Evolutionary conservation across 345 rosid genomes (phyloP).

Genomic region (Adansonia digitata): DNA sequence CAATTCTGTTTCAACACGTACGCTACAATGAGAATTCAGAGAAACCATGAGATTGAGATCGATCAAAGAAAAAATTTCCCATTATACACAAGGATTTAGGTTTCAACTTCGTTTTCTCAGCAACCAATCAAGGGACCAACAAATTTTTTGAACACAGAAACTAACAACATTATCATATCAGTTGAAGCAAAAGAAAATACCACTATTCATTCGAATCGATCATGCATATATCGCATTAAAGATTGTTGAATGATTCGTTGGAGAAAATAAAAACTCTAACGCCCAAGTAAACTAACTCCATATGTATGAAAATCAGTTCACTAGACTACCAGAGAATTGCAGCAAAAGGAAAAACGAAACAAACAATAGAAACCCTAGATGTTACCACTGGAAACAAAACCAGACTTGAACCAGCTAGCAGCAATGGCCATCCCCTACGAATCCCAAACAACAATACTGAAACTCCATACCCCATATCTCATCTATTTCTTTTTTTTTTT

Average conservation of each 20-base stretch:
- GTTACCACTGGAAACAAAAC: background rate
- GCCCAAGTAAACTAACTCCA: too few relatives aligned
- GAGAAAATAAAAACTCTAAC: too few relatives aligned
- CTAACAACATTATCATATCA: background rate
- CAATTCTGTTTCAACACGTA: too few relatives aligned
- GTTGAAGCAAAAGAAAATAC: background rate
- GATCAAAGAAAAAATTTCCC: background rate
- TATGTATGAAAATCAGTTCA: too few relatives aligned
- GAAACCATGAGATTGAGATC: too few relatives aligned
- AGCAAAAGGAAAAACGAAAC: background rate
- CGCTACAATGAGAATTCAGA: too few relatives aligned
- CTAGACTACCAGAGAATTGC: background rate
- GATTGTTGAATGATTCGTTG: too few relatives aligned
- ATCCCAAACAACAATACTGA: background rate
- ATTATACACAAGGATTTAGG: too few relatives aligned
- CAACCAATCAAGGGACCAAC: background rate
- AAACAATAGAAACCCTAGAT: background rate
- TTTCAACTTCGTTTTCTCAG: background rate
- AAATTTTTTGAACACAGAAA: background rate
- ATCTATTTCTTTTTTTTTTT: background rate
- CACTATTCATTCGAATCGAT: background rate
- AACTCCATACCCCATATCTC: background rate
- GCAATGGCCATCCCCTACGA: too few relatives aligned
- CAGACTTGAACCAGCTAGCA: background rate
- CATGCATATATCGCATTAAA: background rate